Conservation (phyloP, 2,329 filamentous ascomycete genomes). For the Monosporascus sp. region DNA sequence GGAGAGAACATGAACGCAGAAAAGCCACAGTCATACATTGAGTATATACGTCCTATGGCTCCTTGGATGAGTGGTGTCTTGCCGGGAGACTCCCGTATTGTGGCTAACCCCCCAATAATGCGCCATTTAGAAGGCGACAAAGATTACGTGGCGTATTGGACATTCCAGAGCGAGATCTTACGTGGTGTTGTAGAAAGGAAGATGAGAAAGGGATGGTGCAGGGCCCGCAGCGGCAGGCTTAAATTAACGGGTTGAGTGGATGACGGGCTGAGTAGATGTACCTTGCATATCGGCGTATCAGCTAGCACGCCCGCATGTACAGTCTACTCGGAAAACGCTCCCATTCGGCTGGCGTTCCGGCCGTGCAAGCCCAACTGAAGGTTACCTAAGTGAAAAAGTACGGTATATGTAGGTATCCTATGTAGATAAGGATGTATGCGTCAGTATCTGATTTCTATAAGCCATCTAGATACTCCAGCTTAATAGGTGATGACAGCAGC, state of each 20-base stretch:
- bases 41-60: neutral
- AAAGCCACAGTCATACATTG: neutral
- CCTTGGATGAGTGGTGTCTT: neutral
- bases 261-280: conserved; percentile 19
- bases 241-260: neutral
- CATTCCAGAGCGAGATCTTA: neutral
- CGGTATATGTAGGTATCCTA: too few species aligned
- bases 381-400: neutral
- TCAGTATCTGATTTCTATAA: too few species aligned
- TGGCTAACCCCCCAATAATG: neutral
- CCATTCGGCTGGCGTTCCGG: neutral
- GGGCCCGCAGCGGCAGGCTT: neutral
- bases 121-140: neutral
- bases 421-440: too few species aligned
- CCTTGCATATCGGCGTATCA: conserved; percentile 30
- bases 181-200: neutral
- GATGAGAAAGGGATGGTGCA: neutral
- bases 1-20: neutral
- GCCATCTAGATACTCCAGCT: neutral
- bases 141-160: neutral
- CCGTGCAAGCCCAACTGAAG: neutral
- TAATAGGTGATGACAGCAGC: too few species aligned
- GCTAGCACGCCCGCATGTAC: conserved; percentile 23
- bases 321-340: conserved; percentile 2
- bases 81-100: neutral